phyloP scores from a whole-genome alignment of 2,329 filamentous ascomycete genomes.

The Plenodomus lindquistii region DNA sequence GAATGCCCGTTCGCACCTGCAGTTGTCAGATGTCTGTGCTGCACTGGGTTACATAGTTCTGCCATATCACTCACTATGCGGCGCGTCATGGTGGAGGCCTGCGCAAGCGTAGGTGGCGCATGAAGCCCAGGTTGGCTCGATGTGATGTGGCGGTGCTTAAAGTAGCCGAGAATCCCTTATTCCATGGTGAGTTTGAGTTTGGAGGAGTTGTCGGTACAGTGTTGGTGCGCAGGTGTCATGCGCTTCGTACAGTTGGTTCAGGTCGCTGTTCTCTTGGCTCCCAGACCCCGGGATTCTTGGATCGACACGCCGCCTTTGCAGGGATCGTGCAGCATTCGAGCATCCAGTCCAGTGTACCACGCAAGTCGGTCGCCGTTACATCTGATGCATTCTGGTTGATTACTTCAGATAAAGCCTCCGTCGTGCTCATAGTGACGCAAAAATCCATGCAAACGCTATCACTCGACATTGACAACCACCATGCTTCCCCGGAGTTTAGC shows the following conservation, averaged over 20 bases:
- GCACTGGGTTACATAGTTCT: no score
- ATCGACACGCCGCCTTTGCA: constrained; percentile 19
- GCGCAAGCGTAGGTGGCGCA: constrained; percentile 15
- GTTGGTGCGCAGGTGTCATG: constrained; percentile 5
- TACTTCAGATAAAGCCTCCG: no score
- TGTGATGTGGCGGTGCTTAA: constrained; percentile 3
- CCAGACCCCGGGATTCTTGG: constrained; percentile 11
- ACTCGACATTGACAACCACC: not conserved
- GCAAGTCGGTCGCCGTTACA: no score
- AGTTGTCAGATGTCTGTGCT: constrained; percentile 15
- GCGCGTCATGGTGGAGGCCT: constrained; percentile 42
- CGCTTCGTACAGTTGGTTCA: constrained; percentile 11
- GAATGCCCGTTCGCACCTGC: constrained; percentile 66
- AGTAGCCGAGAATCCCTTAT: constrained; percentile 14
- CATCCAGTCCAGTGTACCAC: not conserved
- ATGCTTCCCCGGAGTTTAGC: not conserved
- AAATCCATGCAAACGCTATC: no score
- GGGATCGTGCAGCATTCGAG: not conserved
- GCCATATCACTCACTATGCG: constrained; percentile 37
- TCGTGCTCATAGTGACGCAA: no score
- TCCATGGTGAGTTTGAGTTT: constrained; percentile 4
- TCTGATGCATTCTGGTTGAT: no score
- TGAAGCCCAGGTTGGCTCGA: constrained; percentile 11
- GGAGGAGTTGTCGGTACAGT: not conserved
- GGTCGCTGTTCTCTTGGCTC: constrained; percentile 21